These are phyloP conservation scores for Crassisporium funariophilum DNA, from an alignment of 768 basidiomycete genomes.

Conservation along the genomic window DNA sequence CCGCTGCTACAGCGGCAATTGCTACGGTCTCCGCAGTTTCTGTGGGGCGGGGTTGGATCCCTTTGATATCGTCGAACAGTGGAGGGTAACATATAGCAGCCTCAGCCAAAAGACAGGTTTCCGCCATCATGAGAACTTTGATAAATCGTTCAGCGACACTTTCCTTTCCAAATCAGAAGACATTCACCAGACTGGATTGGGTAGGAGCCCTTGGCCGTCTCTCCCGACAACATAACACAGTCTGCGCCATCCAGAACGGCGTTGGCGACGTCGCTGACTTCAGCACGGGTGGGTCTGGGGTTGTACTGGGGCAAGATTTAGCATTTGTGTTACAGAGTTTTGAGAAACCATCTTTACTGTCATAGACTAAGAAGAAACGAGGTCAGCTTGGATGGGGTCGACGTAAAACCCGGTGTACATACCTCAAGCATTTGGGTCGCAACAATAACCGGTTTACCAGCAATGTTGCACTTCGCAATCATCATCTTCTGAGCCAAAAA, in stretches of 20 bases:
- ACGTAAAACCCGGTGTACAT: slow-evolving; percentile 16
- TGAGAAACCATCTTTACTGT: slow-evolving; percentile 57
- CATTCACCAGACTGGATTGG: slow-evolving; percentile 88
- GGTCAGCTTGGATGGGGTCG: slow-evolving; percentile 9
- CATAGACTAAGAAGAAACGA: slow-evolving; percentile 68
- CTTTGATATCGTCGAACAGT: slow-evolving; percentile 85
- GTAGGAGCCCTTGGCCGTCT: slow-evolving; percentile 97
- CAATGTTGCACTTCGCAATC: slow-evolving; percentile 99
- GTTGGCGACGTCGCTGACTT: slow-evolving; percentile 99
- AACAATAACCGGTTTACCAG: slow-evolving; percentile 97
- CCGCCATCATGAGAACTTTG: slow-evolving; percentile 98
- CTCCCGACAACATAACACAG: slow-evolving; percentile 99
- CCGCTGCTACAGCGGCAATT: slow-evolving; percentile 93
- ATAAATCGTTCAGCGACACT: slow-evolving; percentile 1
- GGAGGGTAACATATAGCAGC: slow-evolving; percentile 94
- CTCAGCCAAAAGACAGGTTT: slow-evolving; percentile 97
- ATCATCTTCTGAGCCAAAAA: slow-evolving; percentile 99
- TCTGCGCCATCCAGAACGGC: slow-evolving; percentile 98
- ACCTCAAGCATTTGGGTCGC: slow-evolving; percentile 99
- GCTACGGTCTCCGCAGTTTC: slow-evolving; percentile 95
- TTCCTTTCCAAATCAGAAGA: slow-evolving; percentile 4
- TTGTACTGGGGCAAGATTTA: slow-evolving; percentile 67
- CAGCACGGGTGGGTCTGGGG: slow-evolving; percentile 97
- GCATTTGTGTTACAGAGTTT: neutral
- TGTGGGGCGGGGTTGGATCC: slow-evolving; percentile 83